Conservation (phyloP, 2,329 filamentous ascomycete species). For the Microascus cirrosus region DNA sequence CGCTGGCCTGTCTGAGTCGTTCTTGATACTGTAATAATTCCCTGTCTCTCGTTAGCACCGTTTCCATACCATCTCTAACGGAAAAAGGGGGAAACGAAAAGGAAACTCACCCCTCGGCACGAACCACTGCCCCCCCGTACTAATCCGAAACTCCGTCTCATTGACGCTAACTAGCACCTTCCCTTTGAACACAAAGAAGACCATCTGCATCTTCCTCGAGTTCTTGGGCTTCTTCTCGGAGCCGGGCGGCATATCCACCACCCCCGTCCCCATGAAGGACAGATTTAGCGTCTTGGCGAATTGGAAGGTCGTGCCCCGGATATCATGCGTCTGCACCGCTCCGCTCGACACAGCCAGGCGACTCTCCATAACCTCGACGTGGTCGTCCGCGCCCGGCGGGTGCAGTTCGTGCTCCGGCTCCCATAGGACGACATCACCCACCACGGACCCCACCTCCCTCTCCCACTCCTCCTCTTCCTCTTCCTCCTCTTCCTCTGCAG, state of each 20-base stretch:
- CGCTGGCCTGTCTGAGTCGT: constrained; percentile 60
- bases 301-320: constrained; percentile 60
- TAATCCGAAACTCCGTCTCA: constrained; percentile 67
- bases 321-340: constrained; percentile 46
- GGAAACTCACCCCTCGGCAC: constrained; percentile 74
- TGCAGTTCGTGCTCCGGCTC: constrained; percentile 43
- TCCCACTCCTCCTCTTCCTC: constrained; percentile 61
- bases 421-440: constrained; percentile 54
- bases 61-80: not conserved
- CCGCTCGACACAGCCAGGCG: constrained; percentile 44
- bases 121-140: constrained; percentile 83
- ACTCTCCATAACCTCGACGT: constrained; percentile 40
- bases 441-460: constrained; percentile 49
- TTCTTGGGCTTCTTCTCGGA: constrained; percentile 86
- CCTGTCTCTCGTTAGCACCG: constrained; percentile 43
- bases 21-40: constrained; percentile 86
- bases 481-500: constrained; percentile 29
- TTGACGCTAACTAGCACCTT: constrained; percentile 71
- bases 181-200: constrained; percentile 81
- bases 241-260: constrained; percentile 78
- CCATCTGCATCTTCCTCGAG: constrained; percentile 91
- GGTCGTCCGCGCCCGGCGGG: constrained; percentile 42
- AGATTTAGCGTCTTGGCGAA: constrained; percentile 81
- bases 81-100: constrained; percentile 5
- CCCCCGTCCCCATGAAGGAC: constrained; percentile 78